Evolutionary conservation across 75 land plant species (phyloP).

Genomic region (Selaginella moellendorffii): DNA sequence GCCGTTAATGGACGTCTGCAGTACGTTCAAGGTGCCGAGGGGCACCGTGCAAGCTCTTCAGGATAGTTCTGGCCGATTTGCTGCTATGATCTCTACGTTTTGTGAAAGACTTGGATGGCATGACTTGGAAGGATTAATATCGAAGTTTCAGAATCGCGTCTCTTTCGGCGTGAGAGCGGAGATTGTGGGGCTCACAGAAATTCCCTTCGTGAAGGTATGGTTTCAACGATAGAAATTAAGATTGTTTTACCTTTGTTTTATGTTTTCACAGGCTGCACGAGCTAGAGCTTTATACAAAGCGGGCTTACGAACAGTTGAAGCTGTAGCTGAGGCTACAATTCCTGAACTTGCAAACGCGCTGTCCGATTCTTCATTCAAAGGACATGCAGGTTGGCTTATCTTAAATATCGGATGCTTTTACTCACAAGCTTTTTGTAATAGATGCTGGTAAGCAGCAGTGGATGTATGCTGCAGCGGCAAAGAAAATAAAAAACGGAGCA

Average conservation of each 20-base stretch:
- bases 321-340: constrained; percentile 82
- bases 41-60: constrained; percentile 95
- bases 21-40: constrained; percentile 81
- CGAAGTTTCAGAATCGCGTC: constrained; percentile 95
- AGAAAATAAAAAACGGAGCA: constrained; percentile 92
- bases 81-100: constrained; percentile 82
- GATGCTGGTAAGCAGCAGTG: constrained; percentile 21
- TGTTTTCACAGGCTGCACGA: constrained; percentile 83
- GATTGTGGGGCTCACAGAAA: constrained; percentile 84
- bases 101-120: constrained; percentile 98
- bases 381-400: constrained; percentile 52
- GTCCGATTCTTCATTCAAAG: constrained; percentile 61
- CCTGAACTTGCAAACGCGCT: constrained; percentile 73
- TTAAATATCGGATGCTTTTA: no score
- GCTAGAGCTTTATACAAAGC: constrained; percentile 93
- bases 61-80: constrained; percentile 97
- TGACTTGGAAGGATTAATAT: constrained; percentile 81
- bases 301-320: constrained; percentile 78
- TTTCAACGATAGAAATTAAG: neutral
- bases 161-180: constrained; percentile 98
- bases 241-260: no score
- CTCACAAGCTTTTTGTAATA: no score
- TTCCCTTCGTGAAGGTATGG: constrained; percentile 79
- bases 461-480: constrained; percentile 62
- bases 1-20: constrained; percentile 78